Conservation (phyloP, 768 basidiomycete genomes). For the Boletus edulis region DNA sequence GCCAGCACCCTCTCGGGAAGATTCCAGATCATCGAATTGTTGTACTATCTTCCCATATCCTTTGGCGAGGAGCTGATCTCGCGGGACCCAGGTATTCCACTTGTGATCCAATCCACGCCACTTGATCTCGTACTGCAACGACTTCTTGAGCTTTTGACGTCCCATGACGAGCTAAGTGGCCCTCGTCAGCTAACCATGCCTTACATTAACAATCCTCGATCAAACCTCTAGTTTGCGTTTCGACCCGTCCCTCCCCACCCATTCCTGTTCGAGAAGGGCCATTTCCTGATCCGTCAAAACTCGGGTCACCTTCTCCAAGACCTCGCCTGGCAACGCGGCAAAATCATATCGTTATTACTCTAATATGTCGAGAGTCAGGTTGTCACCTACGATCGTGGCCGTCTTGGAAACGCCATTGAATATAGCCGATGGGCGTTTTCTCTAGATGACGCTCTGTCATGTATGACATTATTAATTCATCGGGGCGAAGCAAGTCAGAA, state of each 20-base stretch:
- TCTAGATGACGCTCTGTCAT: conserved; percentile 82
- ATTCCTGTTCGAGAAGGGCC: conserved; percentile 73
- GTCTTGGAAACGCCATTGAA: conserved; percentile 99
- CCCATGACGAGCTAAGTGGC: conserved; percentile 73
- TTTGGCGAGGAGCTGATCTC: conserved; percentile 81
- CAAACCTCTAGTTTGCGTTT: conserved; percentile 86
- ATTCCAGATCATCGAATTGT: conserved; percentile 95
- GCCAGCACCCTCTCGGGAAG: conserved; percentile 93
- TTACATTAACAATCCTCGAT: conserved; percentile 13
- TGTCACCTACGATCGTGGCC: conserved; percentile 83
- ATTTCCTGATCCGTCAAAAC: conserved; percentile 88
- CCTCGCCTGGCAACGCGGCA: conserved; percentile 56
- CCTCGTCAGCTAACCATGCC: conserved; percentile 13
- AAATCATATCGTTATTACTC: conserved; percentile 7
- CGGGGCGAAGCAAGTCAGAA: conserved; percentile 7
- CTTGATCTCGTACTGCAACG: conserved; percentile 90
- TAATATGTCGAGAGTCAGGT: conserved; percentile 11
- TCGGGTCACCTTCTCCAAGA: conserved; percentile 89
- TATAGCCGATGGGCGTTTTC: conserved; percentile 95
- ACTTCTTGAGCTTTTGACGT: conserved; percentile 96
- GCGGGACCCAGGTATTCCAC: conserved; percentile 89
- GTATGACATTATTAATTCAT: conserved; percentile 22
- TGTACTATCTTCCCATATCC: conserved; percentile 89
- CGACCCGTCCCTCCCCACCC: conserved; percentile 88
- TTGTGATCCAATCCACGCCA: conserved; percentile 82